Conservation (phyloP, 257 asterid species). For the Agastache rugosa region DNA sequence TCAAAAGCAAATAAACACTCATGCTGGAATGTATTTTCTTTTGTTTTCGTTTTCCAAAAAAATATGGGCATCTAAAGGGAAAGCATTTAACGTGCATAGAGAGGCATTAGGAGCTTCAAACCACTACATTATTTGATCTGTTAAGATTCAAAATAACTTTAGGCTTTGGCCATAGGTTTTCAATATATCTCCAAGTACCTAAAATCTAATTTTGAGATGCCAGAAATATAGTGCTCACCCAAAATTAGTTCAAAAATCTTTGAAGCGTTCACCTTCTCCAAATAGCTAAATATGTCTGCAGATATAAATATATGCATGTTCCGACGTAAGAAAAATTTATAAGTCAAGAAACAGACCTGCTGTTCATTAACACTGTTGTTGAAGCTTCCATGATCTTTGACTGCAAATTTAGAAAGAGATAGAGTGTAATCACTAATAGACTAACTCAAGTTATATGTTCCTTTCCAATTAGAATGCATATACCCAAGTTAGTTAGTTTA, state of each 20-base stretch:
- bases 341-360: slow-evolving; percentile 56
- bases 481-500: slow-evolving; percentile 25
- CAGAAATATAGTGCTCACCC: not conserved
- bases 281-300: slow-evolving; percentile 16
- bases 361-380: slow-evolving; percentile 78
- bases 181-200: slow-evolving; percentile 16
- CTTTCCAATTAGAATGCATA: slow-evolving; percentile 14
- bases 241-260: slow-evolving; percentile 21
- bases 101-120: too few relatives aligned
- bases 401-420: slow-evolving; percentile 46
- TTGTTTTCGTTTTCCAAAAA: not conserved
- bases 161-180: slow-evolving; percentile 11
- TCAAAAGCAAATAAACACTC: not conserved
- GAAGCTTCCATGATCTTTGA: slow-evolving; percentile 76
- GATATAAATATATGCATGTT: slow-evolving; percentile 19
- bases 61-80: not conserved
- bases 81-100: too few relatives aligned
- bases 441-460: slow-evolving; percentile 27
- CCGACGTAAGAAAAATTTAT: slow-evolving; percentile 4
- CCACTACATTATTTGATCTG: too few relatives aligned
- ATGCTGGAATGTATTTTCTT: slow-evolving; percentile 4
- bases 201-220: slow-evolving; percentile 11
- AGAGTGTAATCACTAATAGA: not conserved
- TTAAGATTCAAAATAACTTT: not conserved
- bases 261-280: slow-evolving; percentile 8